phyloP scores from a whole-genome alignment of 768 basidiomycete species.

The Leucosporidium creatinivorum region DNA sequence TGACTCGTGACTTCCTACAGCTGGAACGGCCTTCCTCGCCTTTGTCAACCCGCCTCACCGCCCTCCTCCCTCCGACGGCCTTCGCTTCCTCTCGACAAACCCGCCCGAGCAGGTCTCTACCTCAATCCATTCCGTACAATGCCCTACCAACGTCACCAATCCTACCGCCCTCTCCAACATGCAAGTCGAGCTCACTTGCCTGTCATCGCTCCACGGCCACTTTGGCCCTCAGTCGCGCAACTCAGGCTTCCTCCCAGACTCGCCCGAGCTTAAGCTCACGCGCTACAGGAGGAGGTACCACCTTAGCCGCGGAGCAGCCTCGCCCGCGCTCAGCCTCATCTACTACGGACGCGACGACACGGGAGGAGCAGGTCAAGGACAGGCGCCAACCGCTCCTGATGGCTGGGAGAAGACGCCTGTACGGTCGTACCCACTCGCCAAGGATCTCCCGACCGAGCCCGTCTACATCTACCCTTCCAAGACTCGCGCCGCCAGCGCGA shows the following conservation, averaged over 20 bases:
- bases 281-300: conserved; percentile 31
- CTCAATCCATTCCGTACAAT: conserved; percentile 13
- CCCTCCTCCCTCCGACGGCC: conserved; percentile 28
- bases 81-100: conserved; percentile 27
- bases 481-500: not conserved
- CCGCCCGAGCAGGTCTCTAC: conserved; percentile 8
- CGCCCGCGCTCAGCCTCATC: conserved; percentile 28
- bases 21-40: conserved; percentile 32
- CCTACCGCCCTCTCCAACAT: conserved; percentile 6
- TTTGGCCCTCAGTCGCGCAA: conserved; percentile 15
- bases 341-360: conserved; percentile 31
- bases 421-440: conserved; percentile 25
- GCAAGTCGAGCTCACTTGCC: conserved; percentile 29
- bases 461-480: conserved; percentile 18
- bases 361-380: conserved; percentile 12
- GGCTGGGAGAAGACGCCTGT: conserved; percentile 30
- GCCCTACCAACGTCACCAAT: conserved; percentile 3
- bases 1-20: not conserved
- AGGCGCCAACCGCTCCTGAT: conserved; percentile 8
- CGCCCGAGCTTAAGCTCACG: conserved; percentile 27
- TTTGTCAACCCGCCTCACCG: conserved; percentile 10
- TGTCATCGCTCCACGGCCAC: conserved; percentile 25
- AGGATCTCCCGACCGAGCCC: conserved; percentile 9
- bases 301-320: conserved; percentile 18
- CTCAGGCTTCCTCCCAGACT: conserved; percentile 17